Percentiles rank a stretch among this genome's conserved stretches.
Evolutionary conservation across 2,329 filamentous ascomycete genomes (phyloP).

Genomic region (Cercospora beticola): DNA sequence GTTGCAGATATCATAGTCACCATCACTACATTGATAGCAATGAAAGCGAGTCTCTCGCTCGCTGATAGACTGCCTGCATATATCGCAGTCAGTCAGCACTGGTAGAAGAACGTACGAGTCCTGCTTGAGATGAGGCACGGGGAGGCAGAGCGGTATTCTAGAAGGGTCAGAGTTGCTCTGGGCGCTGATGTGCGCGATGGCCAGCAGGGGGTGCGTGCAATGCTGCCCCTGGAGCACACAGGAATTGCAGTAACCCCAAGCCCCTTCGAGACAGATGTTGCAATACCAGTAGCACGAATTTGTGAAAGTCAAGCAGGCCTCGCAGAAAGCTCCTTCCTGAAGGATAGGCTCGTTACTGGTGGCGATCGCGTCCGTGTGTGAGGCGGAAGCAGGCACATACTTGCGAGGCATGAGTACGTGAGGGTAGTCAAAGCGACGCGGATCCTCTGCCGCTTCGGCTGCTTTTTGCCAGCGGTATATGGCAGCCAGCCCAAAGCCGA

Average conservation of each 20-base stretch:
- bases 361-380: constrained; percentile 9
- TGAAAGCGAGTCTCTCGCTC: constrained; percentile 72
- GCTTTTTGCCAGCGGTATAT: constrained; percentile 46
- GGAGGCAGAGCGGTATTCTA: constrained; percentile 23
- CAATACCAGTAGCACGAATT: constrained; percentile 92
- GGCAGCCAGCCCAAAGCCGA: constrained; percentile 76
- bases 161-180: constrained; percentile 24
- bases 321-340: constrained; percentile 81
- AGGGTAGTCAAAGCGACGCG: constrained; percentile 49
- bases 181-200: constrained; percentile 61
- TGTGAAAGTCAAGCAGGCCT: constrained; percentile 68
- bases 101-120: constrained; percentile 44
- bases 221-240: constrained; percentile 81
- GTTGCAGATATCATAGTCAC: constrained; percentile 85
- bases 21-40: constrained; percentile 72
- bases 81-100: constrained; percentile 72
- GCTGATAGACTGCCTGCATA: constrained; percentile 71
- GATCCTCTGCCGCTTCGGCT: constrained; percentile 41
- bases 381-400: constrained; percentile 38
- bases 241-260: constrained; percentile 89
- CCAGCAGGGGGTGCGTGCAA: constrained; percentile 79
- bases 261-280: constrained; percentile 80
- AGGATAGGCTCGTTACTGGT: constrained; percentile 40
- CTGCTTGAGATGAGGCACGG: constrained; percentile 42
- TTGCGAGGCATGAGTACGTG: constrained; percentile 54